Base-by-base conservation (phyloP, 139 green algal genomes). In the Coccomyxa sp. region DNA sequence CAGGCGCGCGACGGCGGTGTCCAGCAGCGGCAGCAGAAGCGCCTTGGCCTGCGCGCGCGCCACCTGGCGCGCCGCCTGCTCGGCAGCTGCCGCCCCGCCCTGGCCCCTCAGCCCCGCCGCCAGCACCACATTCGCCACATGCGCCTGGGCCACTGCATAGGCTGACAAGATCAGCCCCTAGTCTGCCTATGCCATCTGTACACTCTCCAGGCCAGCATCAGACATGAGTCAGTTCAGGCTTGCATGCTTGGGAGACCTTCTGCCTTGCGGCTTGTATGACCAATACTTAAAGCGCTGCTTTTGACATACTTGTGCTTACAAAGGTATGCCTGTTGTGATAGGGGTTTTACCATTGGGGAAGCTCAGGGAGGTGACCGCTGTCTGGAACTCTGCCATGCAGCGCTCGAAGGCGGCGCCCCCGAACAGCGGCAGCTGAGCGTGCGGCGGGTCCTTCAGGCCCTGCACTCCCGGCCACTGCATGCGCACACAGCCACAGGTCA, bases 381-480 rank as follows among this genome's bases (percentile, higher is more conserved):
- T 85, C 58, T 94, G 89, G 74, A 98, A 97, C 84, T 98, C 93
- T 24, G 93, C 85, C 75, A 98, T 80, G 64, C 64, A 92, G 8
- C 95, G 89, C 87, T 98, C 95, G 76, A 98, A 97, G 0, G 95
- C 93, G 12, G 95, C 94, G 5, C 93, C 94, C 7, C 95, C 95
- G 82, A 96, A 97, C 78, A 98, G 88, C 68, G 91, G 89, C 74
- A 97, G 86, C 6, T 86, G 86, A 22, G 90, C 82, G 76, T 98
- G 93, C 10, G 88, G 91, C 72, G 82, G 75, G 6, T 90, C 80
- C 0, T 75, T 14, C 14, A 36, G 50, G 18, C 64, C 69, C 41
- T 58, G 39, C 38, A 90, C 78, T 29, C 86, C 89, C 3, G 92
- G 92, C 92, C 92, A 96, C 87, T 92, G 85, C 76, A 75, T 4